Conservation (phyloP, 2,329 filamentous ascomycete species). For the Clonostachys rosea region DNA sequence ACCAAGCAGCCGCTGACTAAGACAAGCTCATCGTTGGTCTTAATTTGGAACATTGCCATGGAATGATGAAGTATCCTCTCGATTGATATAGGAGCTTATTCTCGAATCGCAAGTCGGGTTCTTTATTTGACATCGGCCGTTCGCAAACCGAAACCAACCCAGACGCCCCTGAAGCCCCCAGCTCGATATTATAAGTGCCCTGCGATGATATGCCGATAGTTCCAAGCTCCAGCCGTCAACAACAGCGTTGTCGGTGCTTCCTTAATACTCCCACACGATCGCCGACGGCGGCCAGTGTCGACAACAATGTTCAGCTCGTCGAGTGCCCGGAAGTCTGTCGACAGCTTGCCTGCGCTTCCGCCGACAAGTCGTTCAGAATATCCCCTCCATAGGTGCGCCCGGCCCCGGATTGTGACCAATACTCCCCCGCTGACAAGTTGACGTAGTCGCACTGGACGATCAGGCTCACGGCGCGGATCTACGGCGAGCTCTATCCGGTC, state of each 20-base stretch:
- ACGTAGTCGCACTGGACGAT: conserved; percentile 34
- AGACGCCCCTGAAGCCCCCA: too few species aligned
- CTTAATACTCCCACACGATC: conserved; percentile 1
- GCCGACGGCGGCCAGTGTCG: conserved; percentile 7
- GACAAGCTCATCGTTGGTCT: too few species aligned
- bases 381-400: conserved; percentile 52
- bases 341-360: conserved; percentile 55
- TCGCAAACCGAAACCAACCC: too few species aligned
- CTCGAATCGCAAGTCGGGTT: too few species aligned
- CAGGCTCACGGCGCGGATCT: conserved; percentile 65
- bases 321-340: conserved; percentile 59
- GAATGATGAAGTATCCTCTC: too few species aligned
- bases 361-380: conserved; percentile 46
- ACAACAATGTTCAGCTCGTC: conserved; percentile 54
- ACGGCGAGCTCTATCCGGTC: conserved; percentile 85
- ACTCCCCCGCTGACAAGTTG: too few species aligned
- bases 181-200: too few species aligned
- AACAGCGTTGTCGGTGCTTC: conserved; percentile 22
- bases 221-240: conserved; percentile 20
- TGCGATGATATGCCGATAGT: conserved; percentile 44
- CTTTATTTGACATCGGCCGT: too few species aligned
- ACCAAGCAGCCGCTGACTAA: too few species aligned
- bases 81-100: too few species aligned
- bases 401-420: too few species aligned
- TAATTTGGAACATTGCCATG: too few species aligned